Conservation (phyloP, 768 basidiomycete genomes). For the Lentinula edodes region DNA sequence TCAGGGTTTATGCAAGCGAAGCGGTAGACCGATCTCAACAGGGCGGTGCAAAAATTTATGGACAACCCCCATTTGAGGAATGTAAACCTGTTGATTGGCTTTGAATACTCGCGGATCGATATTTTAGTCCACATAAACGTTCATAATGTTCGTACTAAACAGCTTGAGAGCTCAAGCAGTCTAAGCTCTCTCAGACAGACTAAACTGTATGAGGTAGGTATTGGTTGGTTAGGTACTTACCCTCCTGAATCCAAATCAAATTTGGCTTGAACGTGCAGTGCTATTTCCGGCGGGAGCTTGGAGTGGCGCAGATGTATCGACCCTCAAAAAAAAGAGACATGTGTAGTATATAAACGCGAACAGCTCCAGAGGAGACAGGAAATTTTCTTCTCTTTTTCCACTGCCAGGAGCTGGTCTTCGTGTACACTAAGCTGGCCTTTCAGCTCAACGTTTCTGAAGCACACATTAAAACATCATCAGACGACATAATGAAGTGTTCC, state of each 20-base stretch:
- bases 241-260: too few species aligned
- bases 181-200: too few species aligned
- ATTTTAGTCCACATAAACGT: too few species aligned
- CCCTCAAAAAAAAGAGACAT: too few species aligned
- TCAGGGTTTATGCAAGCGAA: not conserved
- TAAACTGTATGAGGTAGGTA: too few species aligned
- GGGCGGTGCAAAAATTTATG: constrained; percentile 1
- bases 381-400: not conserved
- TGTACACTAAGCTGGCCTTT: not conserved
- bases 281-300: not conserved
- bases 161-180: too few species aligned
- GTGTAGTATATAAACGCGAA: not conserved
- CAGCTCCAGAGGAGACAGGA: not conserved
- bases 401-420: not conserved
- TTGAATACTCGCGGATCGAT: not conserved
- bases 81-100: constrained; percentile 1
- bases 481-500: not conserved
- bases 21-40: not conserved
- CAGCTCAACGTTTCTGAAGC: too few species aligned
- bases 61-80: constrained; percentile 2
- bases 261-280: not conserved
- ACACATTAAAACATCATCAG: not conserved
- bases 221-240: too few species aligned
- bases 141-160: too few species aligned
- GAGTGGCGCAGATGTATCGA: not conserved